These are phyloP conservation scores for Mrakia gelida DNA, from an alignment of 768 basidiomycete genomes.

Conservation along the genomic window DNA sequence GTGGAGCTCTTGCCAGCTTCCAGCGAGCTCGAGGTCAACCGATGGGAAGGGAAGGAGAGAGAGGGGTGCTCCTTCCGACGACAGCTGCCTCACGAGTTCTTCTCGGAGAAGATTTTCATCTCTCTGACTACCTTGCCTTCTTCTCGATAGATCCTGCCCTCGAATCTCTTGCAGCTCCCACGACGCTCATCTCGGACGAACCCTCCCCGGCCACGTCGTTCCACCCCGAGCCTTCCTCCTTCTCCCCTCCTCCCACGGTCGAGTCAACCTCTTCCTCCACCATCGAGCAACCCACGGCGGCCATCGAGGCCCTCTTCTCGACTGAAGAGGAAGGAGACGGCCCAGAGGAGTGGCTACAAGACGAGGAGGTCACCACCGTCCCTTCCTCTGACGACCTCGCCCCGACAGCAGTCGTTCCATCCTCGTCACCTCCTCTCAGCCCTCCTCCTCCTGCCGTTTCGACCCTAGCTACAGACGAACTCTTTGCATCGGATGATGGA, in stretches of 20 bases:
- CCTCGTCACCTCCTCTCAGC: background rate
- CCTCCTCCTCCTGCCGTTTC: background rate
- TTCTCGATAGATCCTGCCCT: too few relatives aligned
- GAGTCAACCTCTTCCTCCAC: background rate
- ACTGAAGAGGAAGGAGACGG: background rate
- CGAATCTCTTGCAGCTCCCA: too few relatives aligned
- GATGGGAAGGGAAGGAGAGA: background rate
- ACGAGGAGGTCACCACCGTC: background rate
- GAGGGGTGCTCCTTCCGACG: background rate
- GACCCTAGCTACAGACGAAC: background rate
- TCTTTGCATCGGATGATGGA: background rate
- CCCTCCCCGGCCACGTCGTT: constrained; percentile 2
- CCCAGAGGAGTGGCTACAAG: background rate
- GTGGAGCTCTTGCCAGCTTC: too few relatives aligned
- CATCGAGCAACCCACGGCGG: too few relatives aligned
- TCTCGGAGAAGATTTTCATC: background rate
- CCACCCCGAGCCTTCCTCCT: background rate
- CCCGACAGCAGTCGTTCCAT: background rate
- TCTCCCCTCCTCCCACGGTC: background rate
- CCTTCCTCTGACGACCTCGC: constrained; percentile 8
- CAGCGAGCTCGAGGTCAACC: background rate
- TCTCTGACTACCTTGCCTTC: background rate
- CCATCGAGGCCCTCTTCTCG: background rate
- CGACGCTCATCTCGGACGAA: background rate
- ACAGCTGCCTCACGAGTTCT: background rate